Percentiles rank a stretch among this genome's conserved stretches.
Conservation (phyloP, 1,139 yeast genomes). For the Candida neerlandica region DNA sequence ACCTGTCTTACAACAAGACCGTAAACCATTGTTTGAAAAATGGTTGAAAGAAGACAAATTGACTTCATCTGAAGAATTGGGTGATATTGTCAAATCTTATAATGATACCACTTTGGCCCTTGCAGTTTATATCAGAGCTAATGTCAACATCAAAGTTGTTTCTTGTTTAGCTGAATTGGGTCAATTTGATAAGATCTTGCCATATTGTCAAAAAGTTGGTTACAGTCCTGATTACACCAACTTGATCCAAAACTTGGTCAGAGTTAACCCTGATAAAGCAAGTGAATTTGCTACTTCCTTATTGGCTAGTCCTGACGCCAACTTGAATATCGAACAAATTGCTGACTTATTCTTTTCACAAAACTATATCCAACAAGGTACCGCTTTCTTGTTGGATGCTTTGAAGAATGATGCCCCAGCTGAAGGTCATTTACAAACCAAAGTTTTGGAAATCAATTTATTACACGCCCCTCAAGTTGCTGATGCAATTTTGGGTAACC, state of each 20-base stretch:
- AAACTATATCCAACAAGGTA: conserved; percentile 95
- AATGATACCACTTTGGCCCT: conserved; percentile 80
- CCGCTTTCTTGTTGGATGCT: conserved; percentile 96
- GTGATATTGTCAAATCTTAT: conserved; percentile 90
- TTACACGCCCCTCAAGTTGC: conserved; percentile 99
- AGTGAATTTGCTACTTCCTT: conserved; percentile 94
- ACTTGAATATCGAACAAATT: conserved; percentile 78
- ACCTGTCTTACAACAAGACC: conserved; percentile 94
- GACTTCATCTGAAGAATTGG: conserved; percentile 92
- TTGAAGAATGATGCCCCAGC: conserved; percentile 92
- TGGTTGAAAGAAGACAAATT: conserved; percentile 96
- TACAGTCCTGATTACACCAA: conserved; percentile 90
- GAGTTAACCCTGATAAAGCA: conserved; percentile 96
- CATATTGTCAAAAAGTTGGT: conserved; percentile 88
- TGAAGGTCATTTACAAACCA: conserved; percentile 94
- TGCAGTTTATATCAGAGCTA: conserved; percentile 87
- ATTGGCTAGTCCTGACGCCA: conserved; percentile 62
- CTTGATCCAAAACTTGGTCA: conserved; percentile 84
- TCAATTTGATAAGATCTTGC: conserved; percentile 92
- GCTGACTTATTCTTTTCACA: conserved; percentile 96
- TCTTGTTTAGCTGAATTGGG: conserved; percentile 93
- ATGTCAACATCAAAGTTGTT: conserved; percentile 87
- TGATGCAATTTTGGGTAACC: conserved; percentile 95
- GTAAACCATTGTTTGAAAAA: conserved; percentile 91
- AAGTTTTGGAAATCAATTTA: conserved; percentile 89